These are phyloP conservation scores for Leccinum imitatum DNA, from an alignment of 768 basidiomycete species.

Conservation along the genomic window DNA sequence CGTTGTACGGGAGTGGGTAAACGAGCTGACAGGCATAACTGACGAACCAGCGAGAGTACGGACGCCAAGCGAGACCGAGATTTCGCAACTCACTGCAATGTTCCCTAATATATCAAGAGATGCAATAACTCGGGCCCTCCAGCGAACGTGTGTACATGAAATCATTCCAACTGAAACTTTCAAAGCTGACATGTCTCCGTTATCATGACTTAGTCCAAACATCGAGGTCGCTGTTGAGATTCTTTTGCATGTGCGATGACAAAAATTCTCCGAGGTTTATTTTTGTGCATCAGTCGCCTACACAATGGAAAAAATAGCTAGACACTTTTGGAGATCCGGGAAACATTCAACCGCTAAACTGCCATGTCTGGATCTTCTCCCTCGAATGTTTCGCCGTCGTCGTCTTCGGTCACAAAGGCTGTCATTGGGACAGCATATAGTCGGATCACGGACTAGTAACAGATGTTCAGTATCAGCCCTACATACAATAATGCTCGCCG, in stretches of 20 bases:
- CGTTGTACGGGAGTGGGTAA: constrained; percentile 76
- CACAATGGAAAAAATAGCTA: background rate
- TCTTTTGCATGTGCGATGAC: constrained; percentile 50
- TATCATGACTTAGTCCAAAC: constrained; percentile 51
- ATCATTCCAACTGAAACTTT: background rate
- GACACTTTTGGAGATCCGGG: constrained; percentile 9
- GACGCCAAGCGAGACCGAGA: constrained; percentile 74
- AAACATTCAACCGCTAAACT: constrained; percentile 18
- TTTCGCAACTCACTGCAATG: constrained; percentile 71
- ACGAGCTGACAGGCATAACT: constrained; percentile 69
- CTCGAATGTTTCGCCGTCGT: constrained; percentile 49
- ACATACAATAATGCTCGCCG: background rate
- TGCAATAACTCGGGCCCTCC: constrained; percentile 71
- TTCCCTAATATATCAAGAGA: constrained; percentile 81
- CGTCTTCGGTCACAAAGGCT: constrained; percentile 83
- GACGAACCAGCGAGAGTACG: constrained; percentile 60
- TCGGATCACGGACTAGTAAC: constrained; percentile 83
- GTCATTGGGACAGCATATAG: constrained; percentile 89
- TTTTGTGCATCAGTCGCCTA: background rate
- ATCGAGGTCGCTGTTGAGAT: constrained; percentile 83
- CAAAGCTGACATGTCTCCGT: constrained; percentile 5
- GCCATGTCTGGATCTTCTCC: constrained; percentile 42
- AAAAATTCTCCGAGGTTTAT: background rate
- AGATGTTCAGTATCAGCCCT: constrained; percentile 12
- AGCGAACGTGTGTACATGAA: constrained; percentile 60